Conservation (phyloP, 1,284 basidiomycete species). For the Puccinia coronata region DNA sequence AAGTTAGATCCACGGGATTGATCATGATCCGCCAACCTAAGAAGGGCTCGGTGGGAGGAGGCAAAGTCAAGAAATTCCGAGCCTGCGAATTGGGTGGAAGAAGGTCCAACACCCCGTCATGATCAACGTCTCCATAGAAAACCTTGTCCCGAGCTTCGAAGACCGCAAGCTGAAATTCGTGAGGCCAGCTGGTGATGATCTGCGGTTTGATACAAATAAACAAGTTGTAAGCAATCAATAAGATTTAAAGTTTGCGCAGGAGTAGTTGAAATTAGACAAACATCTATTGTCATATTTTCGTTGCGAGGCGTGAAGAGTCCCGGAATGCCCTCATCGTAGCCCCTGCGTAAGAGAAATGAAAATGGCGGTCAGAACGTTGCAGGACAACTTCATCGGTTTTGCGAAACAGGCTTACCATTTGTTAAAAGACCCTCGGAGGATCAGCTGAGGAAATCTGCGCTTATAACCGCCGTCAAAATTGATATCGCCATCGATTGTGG, state of each 20-base stretch:
- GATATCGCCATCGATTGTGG: constrained; percentile 75
- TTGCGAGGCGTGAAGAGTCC: constrained; percentile 68
- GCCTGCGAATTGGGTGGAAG: constrained; percentile 80
- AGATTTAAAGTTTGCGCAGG: background rate
- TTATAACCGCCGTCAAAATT: constrained; percentile 63
- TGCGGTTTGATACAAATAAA: constrained; percentile 3
- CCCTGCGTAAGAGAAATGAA: constrained; percentile 56
- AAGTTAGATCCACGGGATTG: constrained; percentile 73
- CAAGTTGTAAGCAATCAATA: background rate
- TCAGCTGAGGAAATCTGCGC: constrained; percentile 78
- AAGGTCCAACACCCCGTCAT: constrained; percentile 81
- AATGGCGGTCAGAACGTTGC: background rate
- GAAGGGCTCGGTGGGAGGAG: constrained; percentile 64
- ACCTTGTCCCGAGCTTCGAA: constrained; percentile 84
- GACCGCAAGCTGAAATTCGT: constrained; percentile 81
- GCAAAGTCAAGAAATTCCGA: constrained; percentile 83
- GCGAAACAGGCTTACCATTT: constrained; percentile 63
- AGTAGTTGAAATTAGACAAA: constrained; percentile 1
- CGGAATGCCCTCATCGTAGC: constrained; percentile 76
- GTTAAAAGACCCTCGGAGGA: constrained; percentile 83
- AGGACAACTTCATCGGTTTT: background rate
- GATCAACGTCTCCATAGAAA: constrained; percentile 79
- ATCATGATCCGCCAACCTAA: constrained; percentile 79
- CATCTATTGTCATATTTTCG: constrained; percentile 71
- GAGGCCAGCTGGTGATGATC: constrained; percentile 82